phyloP scores from a whole-genome alignment of 176 grass and related monocot species.

The Musa itinerans region DNA sequence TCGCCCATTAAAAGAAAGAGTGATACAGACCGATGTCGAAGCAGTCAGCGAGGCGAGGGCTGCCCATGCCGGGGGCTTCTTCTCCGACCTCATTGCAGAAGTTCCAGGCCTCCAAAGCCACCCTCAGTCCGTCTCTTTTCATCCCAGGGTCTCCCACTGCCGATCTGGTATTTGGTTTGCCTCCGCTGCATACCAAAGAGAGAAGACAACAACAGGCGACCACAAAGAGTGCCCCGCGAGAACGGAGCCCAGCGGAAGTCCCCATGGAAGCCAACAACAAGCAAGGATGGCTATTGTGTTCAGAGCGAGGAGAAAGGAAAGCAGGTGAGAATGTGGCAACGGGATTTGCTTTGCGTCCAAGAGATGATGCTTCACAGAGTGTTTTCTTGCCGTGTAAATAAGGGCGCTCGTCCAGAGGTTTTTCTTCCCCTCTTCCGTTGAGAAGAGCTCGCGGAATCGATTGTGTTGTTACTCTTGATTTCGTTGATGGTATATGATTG shows the following conservation, averaged over 20 bases:
- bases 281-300: too few species aligned
- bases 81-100: conserved; percentile 91
- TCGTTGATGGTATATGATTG: too few species aligned
- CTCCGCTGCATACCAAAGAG: background rate
- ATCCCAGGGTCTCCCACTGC: conserved; percentile 80
- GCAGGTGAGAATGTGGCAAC: too few species aligned
- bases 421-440: too few species aligned
- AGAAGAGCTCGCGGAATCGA: too few species aligned
- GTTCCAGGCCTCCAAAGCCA: conserved; percentile 89
- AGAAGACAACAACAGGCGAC: background rate
- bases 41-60: conserved; percentile 85
- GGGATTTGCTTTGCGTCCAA: too few species aligned
- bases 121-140: conserved; percentile 61
- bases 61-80: conserved; percentile 75
- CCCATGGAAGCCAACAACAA: background rate
- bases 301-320: too few species aligned
- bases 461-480: too few species aligned
- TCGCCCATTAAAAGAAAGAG: background rate
- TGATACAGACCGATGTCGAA: conserved; percentile 48
- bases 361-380: too few species aligned
- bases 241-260: background rate
- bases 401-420: too few species aligned
- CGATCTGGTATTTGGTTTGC: conserved; percentile 24
- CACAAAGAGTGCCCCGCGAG: background rate
- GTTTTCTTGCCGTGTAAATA: too few species aligned